Evolutionary conservation across 2,329 filamentous ascomycete species (phyloP).

Genomic region (Xylariaceae sp.): DNA sequence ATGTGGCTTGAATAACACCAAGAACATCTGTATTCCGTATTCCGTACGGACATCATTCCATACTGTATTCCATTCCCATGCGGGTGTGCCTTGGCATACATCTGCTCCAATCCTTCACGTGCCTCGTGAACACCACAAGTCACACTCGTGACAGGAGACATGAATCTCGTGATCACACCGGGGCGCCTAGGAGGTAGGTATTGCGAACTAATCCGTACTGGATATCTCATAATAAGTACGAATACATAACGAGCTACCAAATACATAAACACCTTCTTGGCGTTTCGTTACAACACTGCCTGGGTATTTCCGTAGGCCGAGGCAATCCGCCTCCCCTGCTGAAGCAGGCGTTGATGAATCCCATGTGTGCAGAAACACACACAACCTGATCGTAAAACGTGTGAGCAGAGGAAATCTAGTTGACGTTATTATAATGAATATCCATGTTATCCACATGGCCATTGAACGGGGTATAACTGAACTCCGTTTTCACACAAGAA

Average conservation of each 20-base stretch:
- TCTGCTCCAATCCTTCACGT: too few relatives aligned
- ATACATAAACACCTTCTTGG: neutral
- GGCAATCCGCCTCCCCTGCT: neutral
- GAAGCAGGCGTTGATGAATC: neutral
- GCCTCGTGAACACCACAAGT: too few relatives aligned
- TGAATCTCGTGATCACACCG: neutral
- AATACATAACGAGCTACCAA: neutral
- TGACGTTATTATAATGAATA: conserved; percentile 1
- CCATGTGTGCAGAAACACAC: neutral
- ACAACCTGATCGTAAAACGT: neutral
- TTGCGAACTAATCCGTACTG: neutral
- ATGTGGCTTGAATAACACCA: neutral
- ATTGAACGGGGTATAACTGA: conserved; percentile 18
- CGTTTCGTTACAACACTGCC: too few relatives aligned
- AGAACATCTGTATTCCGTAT: too few relatives aligned
- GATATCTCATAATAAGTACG: neutral
- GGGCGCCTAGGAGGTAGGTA: neutral
- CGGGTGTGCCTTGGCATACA: too few relatives aligned
- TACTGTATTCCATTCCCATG: neutral
- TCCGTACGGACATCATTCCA: neutral
- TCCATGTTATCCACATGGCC: conserved; percentile 8
- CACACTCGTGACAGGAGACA: neutral
- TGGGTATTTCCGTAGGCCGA: too few relatives aligned
- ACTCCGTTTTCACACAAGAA: conserved; percentile 5
- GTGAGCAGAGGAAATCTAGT: neutral